A percentile compares a stretch with the other conserved stretches of the same genome.
phyloP scores from a whole-genome alignment of 768 basidiomycete genomes.

The Hemileccinum rubropunctum region DNA sequence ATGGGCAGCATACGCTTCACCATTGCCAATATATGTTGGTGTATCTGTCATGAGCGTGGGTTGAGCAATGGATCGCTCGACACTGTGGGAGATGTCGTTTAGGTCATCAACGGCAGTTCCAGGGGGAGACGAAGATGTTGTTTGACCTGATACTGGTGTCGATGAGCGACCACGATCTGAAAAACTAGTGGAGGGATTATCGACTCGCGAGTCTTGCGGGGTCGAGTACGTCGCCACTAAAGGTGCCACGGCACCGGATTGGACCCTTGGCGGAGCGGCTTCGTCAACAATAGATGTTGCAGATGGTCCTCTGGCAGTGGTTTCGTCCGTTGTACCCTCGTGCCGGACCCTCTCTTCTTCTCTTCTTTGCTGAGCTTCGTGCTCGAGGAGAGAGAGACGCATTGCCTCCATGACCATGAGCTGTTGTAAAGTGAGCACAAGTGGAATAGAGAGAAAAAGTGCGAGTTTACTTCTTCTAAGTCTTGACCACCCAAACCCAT shows the following conservation, averaged over 20 bases:
- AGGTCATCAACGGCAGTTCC: slow-evolving; percentile 25
- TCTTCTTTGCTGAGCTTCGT: slow-evolving; percentile 88
- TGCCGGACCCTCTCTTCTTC: slow-evolving; percentile 68
- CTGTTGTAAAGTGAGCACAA: slow-evolving; percentile 39
- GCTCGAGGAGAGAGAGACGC: slow-evolving; percentile 90
- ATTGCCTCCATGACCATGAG: slow-evolving; percentile 99
- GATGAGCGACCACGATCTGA: slow-evolving; percentile 24
- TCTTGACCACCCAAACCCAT: slow-evolving; percentile 84
- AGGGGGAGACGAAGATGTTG: slow-evolving; percentile 28
- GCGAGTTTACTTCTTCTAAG: slow-evolving; percentile 76
- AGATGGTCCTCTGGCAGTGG: slow-evolving; percentile 25
- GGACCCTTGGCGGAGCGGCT: slow-evolving; percentile 3
- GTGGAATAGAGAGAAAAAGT: slow-evolving; percentile 22
- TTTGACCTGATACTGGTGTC: slow-evolving; percentile 37
- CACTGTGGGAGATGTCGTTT: slow-evolving; percentile 28
- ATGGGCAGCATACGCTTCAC: slow-evolving; percentile 8
- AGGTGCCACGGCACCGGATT: slow-evolving; percentile 3
- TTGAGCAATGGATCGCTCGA: slow-evolving; percentile 20
- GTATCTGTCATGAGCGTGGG: slow-evolving; percentile 16
- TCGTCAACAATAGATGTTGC: slow-evolving; percentile 3
- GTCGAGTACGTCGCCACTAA: background rate
- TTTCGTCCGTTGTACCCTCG: slow-evolving; percentile 38
- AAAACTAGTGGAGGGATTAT: slow-evolving; percentile 9
- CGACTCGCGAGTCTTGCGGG: slow-evolving; percentile 10
- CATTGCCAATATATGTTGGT: slow-evolving; percentile 6